These are phyloP conservation scores for Paramecium bursaria DNA, from an alignment of 73 alveolate genomes.

Conservation along the genomic window DNA sequence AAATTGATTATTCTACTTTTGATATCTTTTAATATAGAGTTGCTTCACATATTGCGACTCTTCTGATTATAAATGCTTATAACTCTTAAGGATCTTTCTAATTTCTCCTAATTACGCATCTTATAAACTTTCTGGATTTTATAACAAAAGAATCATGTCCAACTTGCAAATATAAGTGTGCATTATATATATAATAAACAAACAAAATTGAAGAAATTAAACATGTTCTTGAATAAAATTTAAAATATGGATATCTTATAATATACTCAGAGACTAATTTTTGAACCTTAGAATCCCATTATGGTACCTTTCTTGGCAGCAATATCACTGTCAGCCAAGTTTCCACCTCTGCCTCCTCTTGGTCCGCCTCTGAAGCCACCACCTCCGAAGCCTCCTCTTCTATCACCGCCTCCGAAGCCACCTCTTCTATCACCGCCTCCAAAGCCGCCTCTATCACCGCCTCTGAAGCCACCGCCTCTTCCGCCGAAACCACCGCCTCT, in stretches of 20 bases:
- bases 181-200: slow-evolving; percentile 8
- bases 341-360: slow-evolving; percentile 57
- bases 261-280: slow-evolving; percentile 63
- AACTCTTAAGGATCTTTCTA: not conserved
- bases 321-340: slow-evolving; percentile 14
- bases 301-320: slow-evolving; percentile 67
- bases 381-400: slow-evolving; percentile 56
- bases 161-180: not conserved
- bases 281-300: slow-evolving; percentile 56
- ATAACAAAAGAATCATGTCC: slow-evolving; percentile 32
- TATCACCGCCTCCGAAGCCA: slow-evolving; percentile 56
- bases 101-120: slow-evolving; percentile 19
- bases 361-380: slow-evolving; percentile 47
- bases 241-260: too few relatives aligned
- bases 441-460: not conserved
- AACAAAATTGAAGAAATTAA: not conserved
- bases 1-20: slow-evolving; percentile 20
- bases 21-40: slow-evolving; percentile 1
- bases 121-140: not conserved
- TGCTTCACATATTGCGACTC: not conserved
- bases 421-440: slow-evolving; percentile 29
- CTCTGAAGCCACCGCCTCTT: slow-evolving; percentile 33
- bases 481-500: slow-evolving; percentile 57
- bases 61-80: not conserved
- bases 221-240: not conserved